These are phyloP conservation scores for Vigna nakashimae DNA, from an alignment of 306 rosid genomes.

Conservation along the genomic window DNA sequence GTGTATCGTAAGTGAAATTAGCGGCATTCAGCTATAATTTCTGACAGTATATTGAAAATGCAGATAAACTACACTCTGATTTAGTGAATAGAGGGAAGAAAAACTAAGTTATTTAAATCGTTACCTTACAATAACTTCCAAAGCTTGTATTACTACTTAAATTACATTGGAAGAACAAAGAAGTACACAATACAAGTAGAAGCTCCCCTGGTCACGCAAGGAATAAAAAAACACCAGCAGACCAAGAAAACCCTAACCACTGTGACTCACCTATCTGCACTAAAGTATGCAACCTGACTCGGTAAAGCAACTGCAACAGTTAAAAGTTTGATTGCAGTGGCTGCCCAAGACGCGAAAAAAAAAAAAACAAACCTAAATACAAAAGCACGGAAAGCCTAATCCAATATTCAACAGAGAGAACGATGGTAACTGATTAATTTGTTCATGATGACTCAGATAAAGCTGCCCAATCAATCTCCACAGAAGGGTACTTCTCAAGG, in stretches of 20 bases:
- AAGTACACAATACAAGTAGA: not conserved
- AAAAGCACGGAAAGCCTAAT: not conserved
- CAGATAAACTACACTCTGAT: too few species aligned
- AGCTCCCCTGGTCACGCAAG: constrained; percentile 46
- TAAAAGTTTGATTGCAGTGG: constrained; percentile 68
- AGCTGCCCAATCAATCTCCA: constrained; percentile 87
- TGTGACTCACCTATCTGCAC: constrained; percentile 5
- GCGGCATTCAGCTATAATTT: too few species aligned
- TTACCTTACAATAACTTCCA: not conserved
- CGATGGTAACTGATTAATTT: too few species aligned
- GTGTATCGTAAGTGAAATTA: too few species aligned
- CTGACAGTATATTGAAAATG: too few species aligned
- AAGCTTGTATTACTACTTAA: not conserved
- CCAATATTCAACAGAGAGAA: not conserved
- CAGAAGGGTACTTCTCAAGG: constrained; percentile 75
- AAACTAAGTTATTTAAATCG: too few species aligned
- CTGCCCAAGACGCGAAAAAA: constrained; percentile 29
- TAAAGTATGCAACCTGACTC: constrained; percentile 2
- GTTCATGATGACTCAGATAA: constrained; percentile 32
- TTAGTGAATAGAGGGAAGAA: too few species aligned
- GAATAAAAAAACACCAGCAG: constrained; percentile 56
- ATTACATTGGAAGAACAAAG: constrained; percentile 30
- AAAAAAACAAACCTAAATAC: not conserved
- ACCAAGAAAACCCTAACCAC: constrained; percentile 39
- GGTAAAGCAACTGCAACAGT: constrained; percentile 61